phyloP scores from a whole-genome alignment of 2,329 filamentous ascomycete species.

The Cladosporium sp. region DNA sequence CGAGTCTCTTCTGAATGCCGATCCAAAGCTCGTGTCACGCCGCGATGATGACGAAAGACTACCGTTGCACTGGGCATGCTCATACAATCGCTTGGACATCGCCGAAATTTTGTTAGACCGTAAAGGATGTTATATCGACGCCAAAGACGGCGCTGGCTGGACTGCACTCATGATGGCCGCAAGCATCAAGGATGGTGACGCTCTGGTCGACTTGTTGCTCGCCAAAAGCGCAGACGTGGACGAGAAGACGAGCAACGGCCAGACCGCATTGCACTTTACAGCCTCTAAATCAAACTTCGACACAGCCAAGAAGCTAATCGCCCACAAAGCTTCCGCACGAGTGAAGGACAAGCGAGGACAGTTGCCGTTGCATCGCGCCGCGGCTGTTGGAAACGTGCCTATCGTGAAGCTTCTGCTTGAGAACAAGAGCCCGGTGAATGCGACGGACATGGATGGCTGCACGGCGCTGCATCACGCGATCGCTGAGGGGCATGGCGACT shows the following conservation, averaged over 20 bases:
- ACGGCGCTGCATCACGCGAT: constrained; percentile 86
- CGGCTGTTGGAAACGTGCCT: constrained; percentile 82
- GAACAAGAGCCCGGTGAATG: constrained; percentile 74
- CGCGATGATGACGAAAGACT: constrained; percentile 83
- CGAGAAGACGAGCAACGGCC: constrained; percentile 67
- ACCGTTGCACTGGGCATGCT: constrained; percentile 90
- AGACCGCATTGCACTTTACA: constrained; percentile 86
- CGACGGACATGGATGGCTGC: constrained; percentile 74
- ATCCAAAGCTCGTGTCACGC: constrained; percentile 70
- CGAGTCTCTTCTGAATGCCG: constrained; percentile 71
- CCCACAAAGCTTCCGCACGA: constrained; percentile 70
- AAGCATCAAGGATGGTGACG: constrained; percentile 68
- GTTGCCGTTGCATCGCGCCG: constrained; percentile 84
- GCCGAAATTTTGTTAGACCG: constrained; percentile 66
- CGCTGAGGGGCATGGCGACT: constrained; percentile 72
- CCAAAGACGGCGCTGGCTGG: constrained; percentile 76
- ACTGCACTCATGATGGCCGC: constrained; percentile 79
- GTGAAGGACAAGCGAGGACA: constrained; percentile 85
- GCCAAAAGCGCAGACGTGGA: constrained; percentile 68
- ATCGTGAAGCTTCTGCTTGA: constrained; percentile 77
- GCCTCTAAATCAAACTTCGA: constrained; percentile 87
- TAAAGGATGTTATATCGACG: constrained; percentile 77
- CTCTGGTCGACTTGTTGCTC: constrained; percentile 64
- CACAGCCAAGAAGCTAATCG: constrained; percentile 71
- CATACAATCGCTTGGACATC: constrained; percentile 74